These are phyloP conservation scores for Candida adriatica DNA, from an alignment of 805 yeast genomes.

Conservation along the genomic window DNA sequence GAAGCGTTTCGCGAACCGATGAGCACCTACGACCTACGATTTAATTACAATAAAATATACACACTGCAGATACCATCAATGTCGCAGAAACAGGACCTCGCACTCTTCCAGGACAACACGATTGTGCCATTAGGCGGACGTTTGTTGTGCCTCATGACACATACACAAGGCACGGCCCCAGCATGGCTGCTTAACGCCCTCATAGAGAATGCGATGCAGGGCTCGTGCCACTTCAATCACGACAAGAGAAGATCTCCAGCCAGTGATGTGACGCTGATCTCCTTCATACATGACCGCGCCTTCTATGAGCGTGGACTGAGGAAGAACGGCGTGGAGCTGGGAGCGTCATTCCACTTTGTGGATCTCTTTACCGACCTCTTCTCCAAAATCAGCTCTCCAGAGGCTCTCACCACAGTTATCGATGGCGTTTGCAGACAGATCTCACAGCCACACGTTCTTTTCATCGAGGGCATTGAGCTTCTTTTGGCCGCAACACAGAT, in stretches of 20 bases:
- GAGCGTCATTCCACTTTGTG: conserved; percentile 29
- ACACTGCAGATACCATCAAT: conserved; percentile 2
- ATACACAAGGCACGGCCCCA: conserved; percentile 49
- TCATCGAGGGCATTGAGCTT: conserved; percentile 43
- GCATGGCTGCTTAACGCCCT: conserved; percentile 55
- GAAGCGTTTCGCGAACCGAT: no score
- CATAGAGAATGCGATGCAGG: conserved; percentile 37
- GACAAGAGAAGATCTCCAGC: conserved; percentile 8
- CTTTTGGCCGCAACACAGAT: conserved; percentile 36
- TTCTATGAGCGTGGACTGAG: conserved; percentile 29
- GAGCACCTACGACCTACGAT: no score
- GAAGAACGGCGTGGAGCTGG: conserved; percentile 35
- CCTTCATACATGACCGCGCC: conserved; percentile 27
- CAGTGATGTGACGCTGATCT: conserved; percentile 28
- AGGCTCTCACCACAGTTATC: conserved; percentile 11
- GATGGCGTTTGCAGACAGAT: conserved; percentile 8
- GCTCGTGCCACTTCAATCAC: conserved; percentile 20
- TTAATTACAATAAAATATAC: no score
- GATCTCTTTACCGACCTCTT: conserved; percentile 45
- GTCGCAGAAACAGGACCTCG: conserved; percentile 56
- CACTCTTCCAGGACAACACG: conserved; percentile 43
- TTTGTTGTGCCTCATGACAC: conserved; percentile 29
- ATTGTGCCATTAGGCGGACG: conserved; percentile 28
- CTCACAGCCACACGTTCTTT: conserved; percentile 20
- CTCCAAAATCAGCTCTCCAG: conserved; percentile 24